phyloP scores from a whole-genome alignment of 139 green algal genomes.

The Astrephomene gubernaculifera region DNA sequence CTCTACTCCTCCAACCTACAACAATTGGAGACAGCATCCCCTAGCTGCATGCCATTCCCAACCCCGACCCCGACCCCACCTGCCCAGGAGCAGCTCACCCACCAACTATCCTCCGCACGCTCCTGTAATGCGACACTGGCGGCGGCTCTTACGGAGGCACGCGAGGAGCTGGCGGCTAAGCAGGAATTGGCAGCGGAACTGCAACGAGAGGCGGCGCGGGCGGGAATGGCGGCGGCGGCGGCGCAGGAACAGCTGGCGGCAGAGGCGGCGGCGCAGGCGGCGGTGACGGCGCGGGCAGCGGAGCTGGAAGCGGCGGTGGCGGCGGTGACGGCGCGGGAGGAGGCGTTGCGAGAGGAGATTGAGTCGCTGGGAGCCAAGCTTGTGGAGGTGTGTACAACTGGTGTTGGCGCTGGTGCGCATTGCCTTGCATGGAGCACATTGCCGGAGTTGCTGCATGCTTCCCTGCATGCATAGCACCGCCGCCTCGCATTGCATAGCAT shows the following conservation, averaged over 20 bases:
- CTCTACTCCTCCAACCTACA: background rate
- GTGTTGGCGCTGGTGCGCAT: background rate
- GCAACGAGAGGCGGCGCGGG: constrained; percentile 15
- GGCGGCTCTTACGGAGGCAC: constrained; percentile 16
- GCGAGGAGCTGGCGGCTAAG: constrained; percentile 38
- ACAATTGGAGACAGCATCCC: background rate
- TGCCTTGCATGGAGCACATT: too few species aligned
- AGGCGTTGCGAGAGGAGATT: constrained; percentile 11
- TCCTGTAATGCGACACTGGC: background rate
- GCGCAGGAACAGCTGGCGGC: constrained; percentile 9
- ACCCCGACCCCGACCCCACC: background rate
- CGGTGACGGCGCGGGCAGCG: constrained; percentile 10
- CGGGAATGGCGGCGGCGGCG: constrained; percentile 4
- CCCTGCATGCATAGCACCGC: background rate
- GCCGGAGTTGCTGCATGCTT: too few species aligned
- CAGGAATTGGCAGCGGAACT: constrained; percentile 1
- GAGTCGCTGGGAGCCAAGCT: constrained; percentile 38
- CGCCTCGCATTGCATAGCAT: background rate
- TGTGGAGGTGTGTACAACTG: constrained; percentile 3
- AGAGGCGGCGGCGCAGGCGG: too few species aligned
- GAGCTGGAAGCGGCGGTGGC: background rate
- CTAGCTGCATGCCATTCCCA: background rate
- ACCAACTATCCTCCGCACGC: background rate
- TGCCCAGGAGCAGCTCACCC: background rate
- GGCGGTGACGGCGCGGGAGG: background rate